phyloP scores from a whole-genome alignment of 331 rosid species.

The Dryas integrifolia region DNA sequence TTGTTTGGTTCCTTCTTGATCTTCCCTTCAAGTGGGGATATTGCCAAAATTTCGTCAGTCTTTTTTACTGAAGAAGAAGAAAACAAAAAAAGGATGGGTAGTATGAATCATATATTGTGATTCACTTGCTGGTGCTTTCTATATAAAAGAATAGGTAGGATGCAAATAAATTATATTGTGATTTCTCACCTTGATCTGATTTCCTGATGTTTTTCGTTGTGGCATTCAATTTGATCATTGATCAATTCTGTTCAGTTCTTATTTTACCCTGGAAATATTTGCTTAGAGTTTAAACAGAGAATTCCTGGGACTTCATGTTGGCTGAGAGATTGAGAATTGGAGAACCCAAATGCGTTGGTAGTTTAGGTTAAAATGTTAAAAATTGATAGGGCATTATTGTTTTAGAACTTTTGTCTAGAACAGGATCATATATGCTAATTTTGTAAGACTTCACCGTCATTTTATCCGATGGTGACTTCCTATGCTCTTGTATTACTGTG shows the following conservation, averaged over 20 bases:
- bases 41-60: no score
- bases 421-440: conserved; percentile 3
- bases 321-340: neutral
- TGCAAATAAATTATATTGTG: neutral
- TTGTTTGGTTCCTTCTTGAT: no score
- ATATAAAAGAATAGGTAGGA: no score
- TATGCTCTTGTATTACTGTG: neutral
- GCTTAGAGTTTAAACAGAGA: neutral
- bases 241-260: conserved; percentile 1
- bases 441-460: conserved; percentile 3
- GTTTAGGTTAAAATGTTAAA: neutral
- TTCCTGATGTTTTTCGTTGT: neutral
- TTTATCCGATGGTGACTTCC: neutral
- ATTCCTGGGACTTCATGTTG: neutral
- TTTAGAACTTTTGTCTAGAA: neutral
- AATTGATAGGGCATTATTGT: neutral
- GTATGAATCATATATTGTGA: no score
- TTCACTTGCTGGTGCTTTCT: no score
- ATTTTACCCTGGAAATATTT: neutral
- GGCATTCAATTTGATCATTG: neutral
- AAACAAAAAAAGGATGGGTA: no score
- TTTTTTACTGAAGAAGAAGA: no score
- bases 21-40: no score
- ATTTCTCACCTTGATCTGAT: neutral
- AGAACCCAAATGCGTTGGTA: neutral